Conservation (phyloP, 1,284 basidiomycete genomes). For the Vanrija sp. region DNA sequence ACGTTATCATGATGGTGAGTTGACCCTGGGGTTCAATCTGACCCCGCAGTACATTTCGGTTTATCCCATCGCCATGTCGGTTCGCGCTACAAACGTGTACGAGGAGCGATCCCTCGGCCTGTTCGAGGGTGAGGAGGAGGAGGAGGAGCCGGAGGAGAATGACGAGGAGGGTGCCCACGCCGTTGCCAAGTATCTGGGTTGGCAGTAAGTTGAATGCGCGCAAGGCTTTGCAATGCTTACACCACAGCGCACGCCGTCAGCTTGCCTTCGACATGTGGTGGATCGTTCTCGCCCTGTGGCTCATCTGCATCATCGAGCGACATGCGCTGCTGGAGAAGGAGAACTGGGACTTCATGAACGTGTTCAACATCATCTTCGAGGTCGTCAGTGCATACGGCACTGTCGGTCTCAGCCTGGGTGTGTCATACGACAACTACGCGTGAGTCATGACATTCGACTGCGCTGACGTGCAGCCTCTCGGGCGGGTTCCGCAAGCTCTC, state of each 20-base stretch:
- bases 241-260: slow-evolving; percentile 63
- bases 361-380: slow-evolving; percentile 61
- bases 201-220: slow-evolving; percentile 33
- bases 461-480: slow-evolving; percentile 11
- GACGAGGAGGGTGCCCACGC: slow-evolving; percentile 43
- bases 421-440: slow-evolving; percentile 55
- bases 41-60: slow-evolving; percentile 50
- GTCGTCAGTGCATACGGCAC: slow-evolving; percentile 83
- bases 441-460: background rate
- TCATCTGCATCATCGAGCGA: slow-evolving; percentile 83
- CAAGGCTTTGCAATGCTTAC: background rate
- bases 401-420: slow-evolving; percentile 77
- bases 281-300: slow-evolving; percentile 69
- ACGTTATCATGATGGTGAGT: slow-evolving; percentile 70
- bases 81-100: slow-evolving; percentile 98
- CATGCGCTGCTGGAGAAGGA: slow-evolving; percentile 57
- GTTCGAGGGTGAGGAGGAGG: slow-evolving; percentile 57
- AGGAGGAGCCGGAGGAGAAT: slow-evolving; percentile 48
- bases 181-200: slow-evolving; percentile 48
- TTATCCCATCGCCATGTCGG: slow-evolving; percentile 61
- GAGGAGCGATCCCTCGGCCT: slow-evolving; percentile 83
- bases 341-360: slow-evolving; percentile 66
- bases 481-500: slow-evolving; percentile 37
- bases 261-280: slow-evolving; percentile 94
- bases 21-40: background rate